phyloP scores from a whole-genome alignment of 129 eudicot species.

The Artemisia tridentata region DNA sequence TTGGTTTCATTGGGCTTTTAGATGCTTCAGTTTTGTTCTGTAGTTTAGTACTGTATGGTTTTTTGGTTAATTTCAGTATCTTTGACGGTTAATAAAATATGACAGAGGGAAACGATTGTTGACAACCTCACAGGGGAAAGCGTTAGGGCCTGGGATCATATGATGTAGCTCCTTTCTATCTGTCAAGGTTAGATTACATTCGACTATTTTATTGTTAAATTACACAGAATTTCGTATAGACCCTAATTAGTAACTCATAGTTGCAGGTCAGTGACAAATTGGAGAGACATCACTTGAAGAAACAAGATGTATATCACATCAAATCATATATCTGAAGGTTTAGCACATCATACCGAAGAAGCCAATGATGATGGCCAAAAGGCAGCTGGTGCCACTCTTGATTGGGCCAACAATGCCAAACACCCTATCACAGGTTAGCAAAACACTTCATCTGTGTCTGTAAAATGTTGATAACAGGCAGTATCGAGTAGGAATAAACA shows the following conservation, averaged over 20 bases:
- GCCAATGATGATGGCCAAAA: too few relatives aligned
- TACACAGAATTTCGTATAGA: background rate
- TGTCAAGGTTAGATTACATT: conserved; percentile 67
- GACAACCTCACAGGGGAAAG: conserved; percentile 91
- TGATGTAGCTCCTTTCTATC: conserved; percentile 71
- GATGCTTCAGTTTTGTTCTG: conserved; percentile 37
- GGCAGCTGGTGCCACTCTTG: too few relatives aligned
- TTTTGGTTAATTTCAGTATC: conserved; percentile 4
- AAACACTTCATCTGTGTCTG: too few relatives aligned
- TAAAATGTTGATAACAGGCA: too few relatives aligned
- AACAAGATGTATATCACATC: conserved; percentile 94
- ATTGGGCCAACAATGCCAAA: too few relatives aligned
- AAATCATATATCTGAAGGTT: too few relatives aligned
- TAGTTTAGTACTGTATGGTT: background rate
- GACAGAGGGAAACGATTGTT: conserved; percentile 86
- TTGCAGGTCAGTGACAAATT: conserved; percentile 92
- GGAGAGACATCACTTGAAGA: conserved; percentile 91
- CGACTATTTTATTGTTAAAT: too few relatives aligned
- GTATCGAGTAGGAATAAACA: too few relatives aligned
- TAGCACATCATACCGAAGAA: too few relatives aligned
- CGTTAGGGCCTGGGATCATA: conserved; percentile 76
- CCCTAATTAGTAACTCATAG: conserved; percentile 13
- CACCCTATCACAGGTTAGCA: too few relatives aligned
- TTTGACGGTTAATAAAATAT: conserved; percentile 6
- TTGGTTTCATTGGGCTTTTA: too few relatives aligned